A percentile compares a stretch with the other conserved stretches of the same genome.
phyloP scores from a whole-genome alignment of 768 basidiomycete genomes.

The Paxillus rubicundulus region DNA sequence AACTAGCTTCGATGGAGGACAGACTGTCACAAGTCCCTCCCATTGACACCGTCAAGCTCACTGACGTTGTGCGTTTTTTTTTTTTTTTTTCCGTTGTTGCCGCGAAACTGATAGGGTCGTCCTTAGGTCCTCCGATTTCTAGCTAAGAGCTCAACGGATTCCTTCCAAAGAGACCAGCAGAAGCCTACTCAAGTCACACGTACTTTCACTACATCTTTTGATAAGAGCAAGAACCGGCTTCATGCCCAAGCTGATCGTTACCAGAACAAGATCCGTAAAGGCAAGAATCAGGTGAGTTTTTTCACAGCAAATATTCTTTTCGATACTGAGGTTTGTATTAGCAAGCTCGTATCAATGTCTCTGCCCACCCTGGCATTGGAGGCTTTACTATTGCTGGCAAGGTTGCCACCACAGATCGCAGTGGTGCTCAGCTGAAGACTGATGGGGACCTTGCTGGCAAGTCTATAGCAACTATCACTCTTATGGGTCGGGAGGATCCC shows the following conservation, averaged over 20 bases:
- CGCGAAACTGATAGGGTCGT: neutral
- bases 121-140: constrained; percentile 26
- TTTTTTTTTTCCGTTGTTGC: neutral
- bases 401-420: constrained; percentile 11
- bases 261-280: constrained; percentile 30
- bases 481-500: constrained; percentile 53
- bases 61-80: constrained; percentile 15
- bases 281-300: constrained; percentile 37
- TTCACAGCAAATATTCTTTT: neutral
- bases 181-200: constrained; percentile 26
- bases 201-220: constrained; percentile 15
- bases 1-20: constrained; percentile 18
- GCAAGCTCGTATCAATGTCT: constrained; percentile 23
- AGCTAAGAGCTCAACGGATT: constrained; percentile 23
- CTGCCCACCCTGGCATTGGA: constrained; percentile 17
- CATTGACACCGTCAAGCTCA: constrained; percentile 25
- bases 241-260: constrained; percentile 25
- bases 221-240: constrained; percentile 14
- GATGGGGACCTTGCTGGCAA: constrained; percentile 30
- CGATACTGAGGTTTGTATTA: constrained; percentile 2
- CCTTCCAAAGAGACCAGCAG: constrained; percentile 25
- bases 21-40: constrained; percentile 21
- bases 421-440: constrained; percentile 20
- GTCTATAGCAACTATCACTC: constrained; percentile 37
- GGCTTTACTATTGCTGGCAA: constrained; percentile 22